phyloP scores from a whole-genome alignment of 2,329 filamentous ascomycete genomes.

The Penicillium sp. region DNA sequence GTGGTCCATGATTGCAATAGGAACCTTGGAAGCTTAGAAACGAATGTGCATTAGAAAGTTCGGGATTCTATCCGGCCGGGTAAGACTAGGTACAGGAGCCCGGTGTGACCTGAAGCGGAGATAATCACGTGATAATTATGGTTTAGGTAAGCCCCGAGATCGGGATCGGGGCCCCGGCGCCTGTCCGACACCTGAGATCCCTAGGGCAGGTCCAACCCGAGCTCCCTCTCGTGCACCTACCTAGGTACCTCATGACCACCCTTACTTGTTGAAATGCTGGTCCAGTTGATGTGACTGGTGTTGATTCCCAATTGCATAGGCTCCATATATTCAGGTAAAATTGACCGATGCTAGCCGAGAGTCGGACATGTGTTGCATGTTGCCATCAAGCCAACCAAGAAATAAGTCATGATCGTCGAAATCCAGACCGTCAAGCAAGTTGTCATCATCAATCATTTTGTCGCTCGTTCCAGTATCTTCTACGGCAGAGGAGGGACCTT shows the following conservation, averaged over 20 bases:
- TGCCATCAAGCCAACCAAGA: constrained; percentile 6
- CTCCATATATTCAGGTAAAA: background rate
- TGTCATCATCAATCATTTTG: background rate
- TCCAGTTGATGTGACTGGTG: background rate
- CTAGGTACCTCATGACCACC: background rate
- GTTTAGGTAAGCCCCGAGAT: too few species aligned
- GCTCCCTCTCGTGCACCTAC: too few species aligned
- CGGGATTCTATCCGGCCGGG: background rate
- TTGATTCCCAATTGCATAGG: too few species aligned
- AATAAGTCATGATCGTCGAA: constrained; percentile 4
- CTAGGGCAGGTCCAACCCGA: too few species aligned
- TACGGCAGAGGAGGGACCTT: background rate
- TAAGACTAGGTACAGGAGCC: background rate
- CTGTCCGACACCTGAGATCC: too few species aligned
- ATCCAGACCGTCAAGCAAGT: background rate
- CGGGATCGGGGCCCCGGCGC: too few species aligned
- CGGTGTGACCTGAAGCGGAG: background rate
- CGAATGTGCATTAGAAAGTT: background rate
- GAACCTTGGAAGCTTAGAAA: background rate
- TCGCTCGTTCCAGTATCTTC: background rate
- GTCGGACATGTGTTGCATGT: constrained; percentile 3
- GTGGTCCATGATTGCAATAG: background rate
- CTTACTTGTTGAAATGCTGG: background rate
- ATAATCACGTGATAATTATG: background rate
- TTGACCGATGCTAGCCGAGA: constrained; percentile 9